Base-by-base conservation (phyloP, 805 yeast species). In the Sungouiella blattae region DNA sequence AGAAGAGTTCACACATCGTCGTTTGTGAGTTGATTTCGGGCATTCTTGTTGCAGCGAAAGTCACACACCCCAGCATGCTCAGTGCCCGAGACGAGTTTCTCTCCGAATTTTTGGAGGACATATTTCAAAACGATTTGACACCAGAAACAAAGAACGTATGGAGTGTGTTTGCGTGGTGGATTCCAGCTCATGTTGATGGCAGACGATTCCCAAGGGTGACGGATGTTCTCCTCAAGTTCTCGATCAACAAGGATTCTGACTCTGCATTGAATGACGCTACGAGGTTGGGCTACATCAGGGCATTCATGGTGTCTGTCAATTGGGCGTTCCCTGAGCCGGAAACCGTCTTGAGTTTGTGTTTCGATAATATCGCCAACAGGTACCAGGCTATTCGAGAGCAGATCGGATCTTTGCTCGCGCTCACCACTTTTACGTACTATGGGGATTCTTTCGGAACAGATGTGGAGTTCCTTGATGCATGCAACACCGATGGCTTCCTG, bases 71-170 rank as follows among this genome's bases (percentile, higher is more conserved):
- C 0, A 62, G 60, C 3, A 53, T 60, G 22, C 27, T 61, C 6
- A 41, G 44, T 2, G 43, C 47, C 6, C 62, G 81, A 39, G 85
- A 80, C 44, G 50, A 43, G 0, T 73, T 70, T 34, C 50, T 83
- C 15, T 50, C 67, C 1, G 46, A 41, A 1, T 77, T 75, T 38
- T 54, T 85, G 26, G 47, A 51, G 0, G 44, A 53, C 0, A 69
- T 80, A 4, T 65, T 87, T 22, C 62, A 67, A 5, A 60, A 69
- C 22, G 86, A 81, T 30, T 57, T 91, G 36, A 75, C 86, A 1
- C 94, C 87, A 3, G 93, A 88, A 21, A 82, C 80, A 3, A 59
- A 71, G 25, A 74, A 71, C 13, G 77, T 84, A 26, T 93, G 97
- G 97, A 69, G 70, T 23, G 73, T 87, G 0, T 74, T 86, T 32